Conservation (phyloP, 73 alveolate genomes). For the Stentor coeruleus region DNA sequence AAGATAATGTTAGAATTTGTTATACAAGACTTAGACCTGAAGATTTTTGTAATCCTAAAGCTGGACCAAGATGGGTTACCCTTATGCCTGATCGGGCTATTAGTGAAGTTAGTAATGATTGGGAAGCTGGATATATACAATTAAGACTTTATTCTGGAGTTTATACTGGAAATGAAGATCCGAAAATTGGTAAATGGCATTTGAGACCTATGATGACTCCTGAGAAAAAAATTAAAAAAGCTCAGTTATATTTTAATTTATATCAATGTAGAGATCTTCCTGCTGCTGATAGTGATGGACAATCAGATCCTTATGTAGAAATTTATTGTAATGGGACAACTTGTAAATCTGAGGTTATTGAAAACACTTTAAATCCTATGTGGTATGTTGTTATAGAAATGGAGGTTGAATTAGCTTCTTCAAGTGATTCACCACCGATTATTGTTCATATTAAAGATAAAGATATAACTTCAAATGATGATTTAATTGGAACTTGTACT, state of each 20-base stretch:
- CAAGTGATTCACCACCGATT: conserved; percentile 57
- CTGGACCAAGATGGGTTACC: conserved; percentile 53
- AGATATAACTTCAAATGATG: conserved; percentile 43
- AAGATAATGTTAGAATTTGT: conserved; percentile 47
- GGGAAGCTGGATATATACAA: conserved; percentile 58
- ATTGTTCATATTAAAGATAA: conserved; percentile 43
- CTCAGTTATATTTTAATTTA: conserved; percentile 50
- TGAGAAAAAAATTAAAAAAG: conserved; percentile 1
- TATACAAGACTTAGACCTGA: conserved; percentile 44
- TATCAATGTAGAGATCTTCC: conserved; percentile 86
- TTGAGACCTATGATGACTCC: conserved; percentile 41
- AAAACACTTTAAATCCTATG: conserved; percentile 56
- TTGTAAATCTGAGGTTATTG: conserved; percentile 29
- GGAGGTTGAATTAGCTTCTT: conserved; percentile 27
- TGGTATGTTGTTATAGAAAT: conserved; percentile 49
- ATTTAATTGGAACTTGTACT: conserved; percentile 65
- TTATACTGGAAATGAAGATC: conserved; percentile 28
- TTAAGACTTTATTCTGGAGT: conserved; percentile 45
- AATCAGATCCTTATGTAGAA: conserved; percentile 72
- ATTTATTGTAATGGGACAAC: conserved; percentile 40
- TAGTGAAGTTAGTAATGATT: conserved; percentile 37
- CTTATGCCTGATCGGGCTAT: conserved; percentile 42
- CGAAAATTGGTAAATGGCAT: conserved; percentile 18
- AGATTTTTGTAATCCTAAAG: conserved; percentile 43
- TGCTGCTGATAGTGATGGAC: conserved; percentile 84